Conservation (phyloP, 225 moss, liverwort and hornwort species). For the Antitrichia curtipendula region DNA sequence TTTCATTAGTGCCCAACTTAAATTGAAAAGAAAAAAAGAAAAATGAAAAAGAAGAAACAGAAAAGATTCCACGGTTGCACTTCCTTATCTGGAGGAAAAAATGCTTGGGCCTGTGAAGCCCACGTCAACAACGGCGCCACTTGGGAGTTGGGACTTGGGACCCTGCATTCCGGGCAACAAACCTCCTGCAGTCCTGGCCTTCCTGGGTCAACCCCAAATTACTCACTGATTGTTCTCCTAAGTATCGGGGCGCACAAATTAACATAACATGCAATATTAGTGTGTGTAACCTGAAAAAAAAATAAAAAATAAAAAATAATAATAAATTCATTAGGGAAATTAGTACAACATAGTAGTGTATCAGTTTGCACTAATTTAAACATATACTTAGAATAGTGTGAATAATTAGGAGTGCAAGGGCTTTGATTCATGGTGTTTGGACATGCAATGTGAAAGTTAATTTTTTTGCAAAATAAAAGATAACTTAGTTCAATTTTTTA, state of each 20-base stretch:
- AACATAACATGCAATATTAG: background rate
- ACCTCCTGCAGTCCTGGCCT: background rate
- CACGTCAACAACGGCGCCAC: background rate
- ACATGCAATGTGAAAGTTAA: too few species aligned
- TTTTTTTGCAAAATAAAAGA: too few species aligned
- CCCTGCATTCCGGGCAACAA: background rate
- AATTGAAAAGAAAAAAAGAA: background rate
- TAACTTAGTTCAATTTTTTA: too few species aligned
- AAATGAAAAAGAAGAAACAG: fast-evolving
- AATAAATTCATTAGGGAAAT: background rate
- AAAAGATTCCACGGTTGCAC: background rate
- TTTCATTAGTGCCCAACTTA: background rate
- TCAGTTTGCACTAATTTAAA: background rate
- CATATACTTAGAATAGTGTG: background rate
- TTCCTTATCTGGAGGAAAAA: background rate
- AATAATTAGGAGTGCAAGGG: background rate
- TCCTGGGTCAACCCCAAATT: background rate
- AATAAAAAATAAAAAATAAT: too few species aligned
- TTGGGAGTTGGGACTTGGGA: background rate
- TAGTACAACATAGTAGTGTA: background rate
- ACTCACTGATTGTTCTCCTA: background rate
- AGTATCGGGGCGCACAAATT: too few species aligned
- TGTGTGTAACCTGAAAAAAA: background rate
- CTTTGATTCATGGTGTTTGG: too few species aligned
- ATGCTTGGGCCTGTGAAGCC: background rate